phyloP scores from a whole-genome alignment of 164 flowering plant genomes.

The Liriodendron chinense region DNA sequence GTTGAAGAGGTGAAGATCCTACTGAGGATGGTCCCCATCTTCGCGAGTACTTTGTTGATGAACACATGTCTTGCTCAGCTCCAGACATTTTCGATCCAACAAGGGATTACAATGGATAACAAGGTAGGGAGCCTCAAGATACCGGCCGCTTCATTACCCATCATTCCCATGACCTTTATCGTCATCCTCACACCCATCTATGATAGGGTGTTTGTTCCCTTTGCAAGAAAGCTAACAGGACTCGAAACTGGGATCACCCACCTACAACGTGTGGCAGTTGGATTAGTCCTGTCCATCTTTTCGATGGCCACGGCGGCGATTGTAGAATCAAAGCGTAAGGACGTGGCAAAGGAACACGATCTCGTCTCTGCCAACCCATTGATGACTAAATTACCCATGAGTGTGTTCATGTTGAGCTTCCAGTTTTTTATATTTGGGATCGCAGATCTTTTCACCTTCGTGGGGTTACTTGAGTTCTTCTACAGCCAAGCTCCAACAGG shows the following conservation, averaged over 20 bases:
- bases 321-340: conserved; percentile 38
- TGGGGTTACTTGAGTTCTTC: conserved; percentile 49
- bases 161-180: conserved; percentile 40
- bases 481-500: conserved; percentile 47
- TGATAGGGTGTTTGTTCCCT: conserved; percentile 38
- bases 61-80: conserved; percentile 58
- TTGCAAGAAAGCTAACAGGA: conserved; percentile 15
- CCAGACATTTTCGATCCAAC: conserved; percentile 53
- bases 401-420: conserved; percentile 37
- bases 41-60: conserved; percentile 47
- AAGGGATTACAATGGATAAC: conserved; percentile 55
- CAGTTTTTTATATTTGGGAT: conserved; percentile 56
- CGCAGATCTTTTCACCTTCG: conserved; percentile 51
- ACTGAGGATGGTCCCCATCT: conserved; percentile 40
- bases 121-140: conserved; percentile 26
- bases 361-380: conserved; percentile 22
- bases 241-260: conserved; percentile 40
- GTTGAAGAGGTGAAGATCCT: conserved; percentile 51
- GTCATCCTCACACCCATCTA: conserved; percentile 38
- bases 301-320: conserved; percentile 50
- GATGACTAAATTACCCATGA: conserved; percentile 27
- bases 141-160: conserved; percentile 50
- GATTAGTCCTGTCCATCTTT: conserved; percentile 33
- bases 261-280: conserved; percentile 47
- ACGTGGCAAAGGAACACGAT: conserved; percentile 24